These are phyloP conservation scores for Penicillium sp. DNA, from an alignment of 2,329 filamentous ascomycete genomes.

Conservation along the genomic window DNA sequence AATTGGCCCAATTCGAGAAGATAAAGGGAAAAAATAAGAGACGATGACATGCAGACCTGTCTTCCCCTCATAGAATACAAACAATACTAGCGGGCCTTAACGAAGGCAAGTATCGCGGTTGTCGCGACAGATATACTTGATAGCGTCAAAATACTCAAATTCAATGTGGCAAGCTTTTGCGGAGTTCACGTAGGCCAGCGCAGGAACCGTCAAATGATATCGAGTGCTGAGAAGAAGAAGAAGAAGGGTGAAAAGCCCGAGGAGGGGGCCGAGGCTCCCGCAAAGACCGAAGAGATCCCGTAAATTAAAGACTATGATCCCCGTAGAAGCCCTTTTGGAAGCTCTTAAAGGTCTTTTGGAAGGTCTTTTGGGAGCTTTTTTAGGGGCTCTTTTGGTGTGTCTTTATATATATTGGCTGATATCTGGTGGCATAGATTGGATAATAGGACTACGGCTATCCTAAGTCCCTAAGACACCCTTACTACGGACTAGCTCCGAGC, in stretches of 20 bases:
- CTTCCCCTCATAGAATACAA: background rate
- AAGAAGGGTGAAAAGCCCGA: no score
- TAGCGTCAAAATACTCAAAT: background rate
- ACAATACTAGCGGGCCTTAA: background rate
- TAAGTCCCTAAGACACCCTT: background rate
- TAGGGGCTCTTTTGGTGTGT: no score
- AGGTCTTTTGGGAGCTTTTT: no score
- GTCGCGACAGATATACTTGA: background rate
- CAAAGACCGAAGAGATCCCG: no score
- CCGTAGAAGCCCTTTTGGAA: no score
- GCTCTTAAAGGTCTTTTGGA: no score
- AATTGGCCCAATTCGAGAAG: background rate
- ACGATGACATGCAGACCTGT: background rate
- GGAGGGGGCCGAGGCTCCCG: no score
- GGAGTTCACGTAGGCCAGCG: slow-evolving; percentile 5
- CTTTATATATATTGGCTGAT: no score
- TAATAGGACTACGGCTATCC: no score
- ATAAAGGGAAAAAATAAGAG: background rate
- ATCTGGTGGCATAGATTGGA: no score
- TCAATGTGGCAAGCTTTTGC: background rate
- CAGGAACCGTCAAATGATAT: slow-evolving; percentile 12
- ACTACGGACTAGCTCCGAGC: no score
- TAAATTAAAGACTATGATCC: no score
- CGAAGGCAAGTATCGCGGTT: background rate
- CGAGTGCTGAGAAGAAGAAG: background rate